Evolutionary conservation across 192 early-diverging fungal species (phyloP), one percentile per base, ranked within the genome.

Genomic region (Podila epigama): DNA sequence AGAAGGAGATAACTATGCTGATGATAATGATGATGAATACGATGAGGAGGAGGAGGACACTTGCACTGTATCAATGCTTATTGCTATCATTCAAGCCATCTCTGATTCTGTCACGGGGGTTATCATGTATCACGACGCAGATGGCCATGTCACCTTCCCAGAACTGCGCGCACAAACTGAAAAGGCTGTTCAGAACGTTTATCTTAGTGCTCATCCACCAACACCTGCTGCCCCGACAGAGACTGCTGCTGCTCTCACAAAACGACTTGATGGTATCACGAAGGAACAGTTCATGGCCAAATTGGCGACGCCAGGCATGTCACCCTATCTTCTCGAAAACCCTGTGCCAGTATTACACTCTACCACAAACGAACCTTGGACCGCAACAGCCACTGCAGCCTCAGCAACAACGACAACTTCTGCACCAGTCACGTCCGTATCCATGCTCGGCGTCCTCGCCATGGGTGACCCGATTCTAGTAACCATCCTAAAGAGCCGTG

Each of bases 1-100:
- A 15, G 31, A 29, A 4, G 11, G n/a, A 2, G 31, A 32, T 10
- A 20, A 32, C 12, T 28, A 60, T 28, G 22, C 51, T 36, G 48
- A 62, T 18, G 31, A 2, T 35, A 32, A 57, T 1, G 50, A 29
- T 3, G 31, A 5, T 18, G 54, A 42, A 22, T 22, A 48, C 18
- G 31, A 36, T 25, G 35, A 51, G 10, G 35, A 42, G 25, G 36
- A 44, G 7, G 54, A 66, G 2, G 54, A 51, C 15, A 28, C 29
- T 18, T 75, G 72, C 42, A 63, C 61, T 22, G 72, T 75, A 1
- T 51, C 40, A 2, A 59, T 37, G 4, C 31, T 77, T 5, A 68
- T 77, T 31, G 44, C 60, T 5, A 77, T 77, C 27, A 50, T 77
- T 0, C 56, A 68, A 18, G 73, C 73, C 50, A 68, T 77, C 39